phyloP scores from a whole-genome alignment of 179 eudicot species.

The Pouteria campechiana region DNA sequence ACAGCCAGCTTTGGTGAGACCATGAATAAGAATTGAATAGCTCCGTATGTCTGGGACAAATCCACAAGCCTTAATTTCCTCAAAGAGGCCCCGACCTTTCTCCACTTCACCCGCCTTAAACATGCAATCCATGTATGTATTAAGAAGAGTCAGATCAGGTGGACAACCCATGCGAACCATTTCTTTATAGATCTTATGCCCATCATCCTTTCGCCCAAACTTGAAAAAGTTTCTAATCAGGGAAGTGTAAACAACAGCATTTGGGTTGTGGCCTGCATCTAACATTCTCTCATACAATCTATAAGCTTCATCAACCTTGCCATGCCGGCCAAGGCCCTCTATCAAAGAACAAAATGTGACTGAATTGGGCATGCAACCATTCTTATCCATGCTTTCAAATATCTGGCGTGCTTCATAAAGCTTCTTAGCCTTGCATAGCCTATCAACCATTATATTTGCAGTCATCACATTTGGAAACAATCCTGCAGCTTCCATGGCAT shows the following conservation, averaged over 20 bases:
- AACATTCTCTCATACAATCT: conserved; percentile 68
- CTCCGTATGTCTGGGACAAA: conserved; percentile 71
- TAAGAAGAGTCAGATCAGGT: conserved; percentile 72
- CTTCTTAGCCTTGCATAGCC: conserved; percentile 60
- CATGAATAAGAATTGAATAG: conserved; percentile 80
- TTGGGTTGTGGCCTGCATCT: conserved; percentile 51
- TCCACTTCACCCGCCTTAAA: conserved; percentile 84
- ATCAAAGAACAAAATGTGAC: conserved; percentile 75
- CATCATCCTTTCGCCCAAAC: conserved; percentile 61
- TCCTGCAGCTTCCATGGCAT: conserved; percentile 68
- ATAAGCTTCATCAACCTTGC: conserved; percentile 87
- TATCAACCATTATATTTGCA: conserved; percentile 81
- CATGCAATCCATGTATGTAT: conserved; percentile 91
- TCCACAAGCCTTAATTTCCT: conserved; percentile 63
- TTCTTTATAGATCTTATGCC: conserved; percentile 91
- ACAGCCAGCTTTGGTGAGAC: conserved; percentile 75
- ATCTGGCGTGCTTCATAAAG: conserved; percentile 68
- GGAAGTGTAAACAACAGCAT: conserved; percentile 71
- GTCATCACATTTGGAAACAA: conserved; percentile 61
- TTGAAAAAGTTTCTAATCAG: conserved; percentile 72
- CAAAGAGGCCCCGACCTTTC: conserved; percentile 69
- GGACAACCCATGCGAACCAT: conserved; percentile 60
- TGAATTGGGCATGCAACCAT: conserved; percentile 60
- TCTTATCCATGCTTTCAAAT: conserved; percentile 63
- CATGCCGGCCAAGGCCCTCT: conserved; percentile 76